phyloP scores from a whole-genome alignment of 495 filamentous ascomycete species.

The Delitschia confertaspora region DNA sequence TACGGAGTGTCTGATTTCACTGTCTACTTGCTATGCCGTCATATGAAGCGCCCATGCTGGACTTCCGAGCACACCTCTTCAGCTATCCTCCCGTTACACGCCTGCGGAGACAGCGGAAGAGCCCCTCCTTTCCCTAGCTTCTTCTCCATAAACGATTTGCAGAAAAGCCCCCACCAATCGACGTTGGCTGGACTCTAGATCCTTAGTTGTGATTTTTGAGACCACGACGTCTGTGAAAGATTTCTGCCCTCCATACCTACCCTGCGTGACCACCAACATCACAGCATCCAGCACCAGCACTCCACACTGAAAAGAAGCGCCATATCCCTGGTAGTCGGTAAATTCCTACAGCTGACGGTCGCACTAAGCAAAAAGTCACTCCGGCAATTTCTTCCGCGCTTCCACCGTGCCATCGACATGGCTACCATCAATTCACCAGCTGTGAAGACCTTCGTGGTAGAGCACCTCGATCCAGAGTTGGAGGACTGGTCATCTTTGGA shows the following conservation, averaged over 20 bases:
- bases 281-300: neutral
- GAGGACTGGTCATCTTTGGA: conserved; percentile 91
- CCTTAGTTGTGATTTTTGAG: no score
- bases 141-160: no score
- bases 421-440: conserved; percentile 12
- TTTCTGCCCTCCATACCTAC: conserved; percentile 8
- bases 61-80: no score
- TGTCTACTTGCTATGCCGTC: no score
- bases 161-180: no score
- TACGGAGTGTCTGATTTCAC: no score
- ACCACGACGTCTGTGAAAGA: no score
- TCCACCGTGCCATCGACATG: conserved; percentile 8
- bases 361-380: conserved; percentile 21
- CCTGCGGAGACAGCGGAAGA: no score
- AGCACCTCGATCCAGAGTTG: conserved; percentile 87
- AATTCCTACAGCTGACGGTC: conserved; percentile 24
- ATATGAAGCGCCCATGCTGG: no score
- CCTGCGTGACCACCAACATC: conserved; percentile 8
- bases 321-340: conserved; percentile 13
- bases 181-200: no score
- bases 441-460: conserved; percentile 69
- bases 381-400: conserved; percentile 16
- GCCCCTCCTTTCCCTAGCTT: no score
- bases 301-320: conserved; percentile 14
- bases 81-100: no score